Evolutionary conservation across 129 eudicot species (phyloP).

Genomic region (Calendula officinalis): DNA sequence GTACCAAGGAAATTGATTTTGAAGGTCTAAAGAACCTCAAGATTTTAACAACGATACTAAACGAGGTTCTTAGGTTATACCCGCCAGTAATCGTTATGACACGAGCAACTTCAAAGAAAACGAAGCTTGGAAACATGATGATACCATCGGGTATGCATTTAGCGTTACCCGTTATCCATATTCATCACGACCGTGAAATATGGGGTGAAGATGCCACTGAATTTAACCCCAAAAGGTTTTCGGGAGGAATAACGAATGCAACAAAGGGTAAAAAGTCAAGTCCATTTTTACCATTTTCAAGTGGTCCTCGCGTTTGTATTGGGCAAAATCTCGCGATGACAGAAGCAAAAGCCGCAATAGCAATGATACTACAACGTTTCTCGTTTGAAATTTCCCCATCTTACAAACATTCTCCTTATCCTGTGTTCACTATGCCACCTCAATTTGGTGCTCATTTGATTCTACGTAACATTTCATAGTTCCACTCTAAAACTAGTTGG

Average conservation of each 20-base stretch:
- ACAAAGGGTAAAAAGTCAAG: slow-evolving; percentile 28
- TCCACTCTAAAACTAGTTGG: too few relatives aligned
- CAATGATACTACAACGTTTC: slow-evolving; percentile 45
- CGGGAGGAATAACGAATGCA: slow-evolving; percentile 45
- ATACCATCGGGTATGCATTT: slow-evolving; percentile 46
- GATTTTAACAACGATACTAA: slow-evolving; percentile 40
- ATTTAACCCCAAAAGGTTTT: slow-evolving; percentile 58
- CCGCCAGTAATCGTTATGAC: slow-evolving; percentile 37
- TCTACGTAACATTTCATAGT: slow-evolving; percentile 3
- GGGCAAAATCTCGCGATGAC: slow-evolving; percentile 55
- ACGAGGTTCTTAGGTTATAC: slow-evolving; percentile 54
- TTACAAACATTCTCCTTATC: slow-evolving; percentile 22
- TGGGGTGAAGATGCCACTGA: slow-evolving; percentile 55
- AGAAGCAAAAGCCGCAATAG: slow-evolving; percentile 50
- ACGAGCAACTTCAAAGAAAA: slow-evolving; percentile 33
- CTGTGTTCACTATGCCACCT: slow-evolving; percentile 38
- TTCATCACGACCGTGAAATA: slow-evolving; percentile 41
- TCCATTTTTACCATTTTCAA: slow-evolving; percentile 46
- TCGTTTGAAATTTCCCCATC: slow-evolving; percentile 38
- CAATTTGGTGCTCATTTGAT: slow-evolving; percentile 31
- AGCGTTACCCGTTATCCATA: slow-evolving; percentile 28
- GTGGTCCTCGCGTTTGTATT: slow-evolving; percentile 59
- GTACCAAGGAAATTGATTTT: slow-evolving; percentile 21
- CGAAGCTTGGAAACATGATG: slow-evolving; percentile 37
- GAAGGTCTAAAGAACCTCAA: slow-evolving; percentile 18